Percentiles rank a stretch among this genome's conserved stretches.
phyloP scores from a whole-genome alignment of 352 stramenopile species.

The Phytophthora palmivora region DNA sequence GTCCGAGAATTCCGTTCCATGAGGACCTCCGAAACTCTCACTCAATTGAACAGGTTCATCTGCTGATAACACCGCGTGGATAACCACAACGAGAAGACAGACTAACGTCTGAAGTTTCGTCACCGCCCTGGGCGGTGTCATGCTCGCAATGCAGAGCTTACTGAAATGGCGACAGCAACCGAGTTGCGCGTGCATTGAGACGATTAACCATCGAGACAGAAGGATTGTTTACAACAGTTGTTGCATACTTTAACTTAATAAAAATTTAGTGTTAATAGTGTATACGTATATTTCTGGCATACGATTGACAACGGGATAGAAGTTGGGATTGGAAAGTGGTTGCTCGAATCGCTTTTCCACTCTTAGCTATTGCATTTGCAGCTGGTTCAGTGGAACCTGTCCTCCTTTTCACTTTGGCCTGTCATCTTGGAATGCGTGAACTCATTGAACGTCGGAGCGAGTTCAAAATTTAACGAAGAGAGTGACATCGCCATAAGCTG shows the following conservation, averaged over 20 bases:
- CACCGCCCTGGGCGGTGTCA: neutral
- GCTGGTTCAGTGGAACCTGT: slow-evolving; percentile 17
- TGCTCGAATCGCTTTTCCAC: slow-evolving; percentile 18
- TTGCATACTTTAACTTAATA: neutral
- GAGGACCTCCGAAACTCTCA: too few relatives aligned
- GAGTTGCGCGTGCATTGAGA: neutral
- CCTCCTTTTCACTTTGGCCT: slow-evolving; percentile 3
- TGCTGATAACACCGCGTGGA: slow-evolving; percentile 5
- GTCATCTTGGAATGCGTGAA: slow-evolving; percentile 4
- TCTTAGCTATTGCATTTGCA: slow-evolving; percentile 4
- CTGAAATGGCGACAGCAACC: slow-evolving; percentile 13
- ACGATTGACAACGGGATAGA: slow-evolving; percentile 27
- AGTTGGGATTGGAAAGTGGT: slow-evolving; percentile 18
- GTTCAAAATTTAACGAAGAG: too few relatives aligned
- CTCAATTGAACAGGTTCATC: slow-evolving; percentile 22
- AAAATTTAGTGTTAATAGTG: too few relatives aligned
- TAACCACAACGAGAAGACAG: slow-evolving; percentile 12
- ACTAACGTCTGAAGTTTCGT: slow-evolving; percentile 7
- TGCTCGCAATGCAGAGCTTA: slow-evolving; percentile 11
- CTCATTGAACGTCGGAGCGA: neutral
- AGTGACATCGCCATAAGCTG: too few relatives aligned
- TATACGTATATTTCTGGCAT: too few relatives aligned
- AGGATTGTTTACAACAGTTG: slow-evolving; percentile 12
- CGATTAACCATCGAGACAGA: slow-evolving; percentile 8
- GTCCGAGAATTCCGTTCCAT: too few relatives aligned